Conservation (phyloP, 176 grass and related monocot species). For the Bolboschoenus planiculmis region DNA sequence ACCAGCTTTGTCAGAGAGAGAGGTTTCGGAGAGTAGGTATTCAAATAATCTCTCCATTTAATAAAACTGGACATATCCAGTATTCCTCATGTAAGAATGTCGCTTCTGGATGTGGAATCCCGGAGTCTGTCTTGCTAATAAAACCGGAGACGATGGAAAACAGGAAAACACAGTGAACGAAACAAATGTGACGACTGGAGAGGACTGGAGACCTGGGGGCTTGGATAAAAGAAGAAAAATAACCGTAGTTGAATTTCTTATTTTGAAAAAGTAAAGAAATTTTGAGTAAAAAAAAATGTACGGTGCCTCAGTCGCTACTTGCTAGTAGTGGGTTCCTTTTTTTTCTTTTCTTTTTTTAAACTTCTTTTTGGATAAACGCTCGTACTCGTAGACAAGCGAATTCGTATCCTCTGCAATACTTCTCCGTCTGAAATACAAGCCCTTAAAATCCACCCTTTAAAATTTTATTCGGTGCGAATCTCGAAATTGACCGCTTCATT, state of each 20-base stretch:
- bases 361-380: too few species aligned
- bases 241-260: background rate
- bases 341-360: background rate
- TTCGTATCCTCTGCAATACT: too few species aligned
- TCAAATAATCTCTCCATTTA: background rate
- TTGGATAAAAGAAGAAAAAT: background rate
- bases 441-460: too few species aligned
- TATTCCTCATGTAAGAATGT: background rate
- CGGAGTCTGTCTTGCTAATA: background rate
- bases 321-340: background rate
- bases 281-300: slow-evolving; percentile 4
- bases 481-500: too few species aligned
- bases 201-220: background rate
- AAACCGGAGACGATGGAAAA: background rate
- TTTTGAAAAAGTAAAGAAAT: background rate
- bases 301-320: background rate
- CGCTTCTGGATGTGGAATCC: background rate
- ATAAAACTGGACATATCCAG: background rate
- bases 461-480: too few species aligned
- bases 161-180: too few species aligned
- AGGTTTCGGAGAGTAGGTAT: background rate
- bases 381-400: too few species aligned
- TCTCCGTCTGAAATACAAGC: too few species aligned
- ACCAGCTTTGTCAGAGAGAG: slow-evolving; percentile 20
- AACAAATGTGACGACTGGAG: background rate